Conservation (phyloP, 371 early-diverging fungal genomes). For the Saksenaea oblongispora region DNA sequence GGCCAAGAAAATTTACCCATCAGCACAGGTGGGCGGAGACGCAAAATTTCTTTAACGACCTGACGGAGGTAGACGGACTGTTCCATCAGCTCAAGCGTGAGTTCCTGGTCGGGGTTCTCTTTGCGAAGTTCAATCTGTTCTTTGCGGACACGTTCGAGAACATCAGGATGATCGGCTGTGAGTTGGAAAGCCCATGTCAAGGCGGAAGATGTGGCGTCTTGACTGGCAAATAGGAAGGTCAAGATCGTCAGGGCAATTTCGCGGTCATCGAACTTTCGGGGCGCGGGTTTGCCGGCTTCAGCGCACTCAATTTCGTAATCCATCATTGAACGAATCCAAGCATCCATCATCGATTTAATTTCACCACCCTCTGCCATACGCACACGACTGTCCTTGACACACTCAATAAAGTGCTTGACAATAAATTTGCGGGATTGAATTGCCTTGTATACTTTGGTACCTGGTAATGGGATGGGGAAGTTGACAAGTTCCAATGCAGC, state of each 20-base stretch:
- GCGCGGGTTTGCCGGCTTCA: slow-evolving; percentile 37
- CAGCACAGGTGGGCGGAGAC: slow-evolving; percentile 54
- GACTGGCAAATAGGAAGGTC: slow-evolving; percentile 54
- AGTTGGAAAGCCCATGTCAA: slow-evolving; percentile 57
- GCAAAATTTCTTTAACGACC: slow-evolving; percentile 51
- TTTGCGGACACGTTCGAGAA: slow-evolving; percentile 41
- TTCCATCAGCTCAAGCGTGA: slow-evolving; percentile 49
- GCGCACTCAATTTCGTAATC: slow-evolving; percentile 40
- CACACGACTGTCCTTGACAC: slow-evolving; percentile 40
- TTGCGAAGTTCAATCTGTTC: slow-evolving; percentile 42
- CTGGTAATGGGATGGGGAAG: slow-evolving; percentile 56
- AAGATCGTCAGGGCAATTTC: slow-evolving; percentile 52
- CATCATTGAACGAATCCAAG: slow-evolving; percentile 47
- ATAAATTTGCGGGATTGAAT: slow-evolving; percentile 56
- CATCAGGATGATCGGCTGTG: slow-evolving; percentile 52
- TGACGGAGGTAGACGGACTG: slow-evolving; percentile 43
- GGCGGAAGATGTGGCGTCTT: slow-evolving; percentile 57
- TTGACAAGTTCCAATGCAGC: slow-evolving; percentile 59
- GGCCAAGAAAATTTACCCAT: slow-evolving; percentile 33
- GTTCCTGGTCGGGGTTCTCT: slow-evolving; percentile 25
- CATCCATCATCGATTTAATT: slow-evolving; percentile 51
- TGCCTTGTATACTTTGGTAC: slow-evolving; percentile 58
- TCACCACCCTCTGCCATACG: slow-evolving; percentile 41
- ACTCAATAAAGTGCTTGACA: slow-evolving; percentile 47
- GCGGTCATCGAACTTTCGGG: slow-evolving; percentile 46